Conservation (phyloP, 257 asterid species). For the Primulina tabacum region DNA sequence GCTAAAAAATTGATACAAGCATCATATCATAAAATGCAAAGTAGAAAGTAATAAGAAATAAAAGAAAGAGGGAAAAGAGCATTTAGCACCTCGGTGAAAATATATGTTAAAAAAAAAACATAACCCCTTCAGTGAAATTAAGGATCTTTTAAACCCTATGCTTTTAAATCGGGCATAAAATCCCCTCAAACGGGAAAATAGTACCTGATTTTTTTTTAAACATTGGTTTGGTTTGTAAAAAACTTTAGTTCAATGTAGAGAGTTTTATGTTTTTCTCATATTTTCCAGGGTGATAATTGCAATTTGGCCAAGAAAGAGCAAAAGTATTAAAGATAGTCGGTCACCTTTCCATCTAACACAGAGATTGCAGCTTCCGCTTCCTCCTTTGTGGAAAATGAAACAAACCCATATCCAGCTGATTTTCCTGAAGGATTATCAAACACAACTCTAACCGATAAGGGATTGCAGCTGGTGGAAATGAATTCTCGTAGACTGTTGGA, state of each 20-base stretch:
- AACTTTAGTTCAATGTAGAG: too few species aligned
- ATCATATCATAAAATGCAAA: conserved; percentile 3
- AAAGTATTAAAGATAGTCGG: not conserved
- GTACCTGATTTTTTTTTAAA: too few species aligned
- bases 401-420: conserved; percentile 87
- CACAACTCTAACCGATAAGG: conserved; percentile 65
- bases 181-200: too few species aligned
- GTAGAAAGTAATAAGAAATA: conserved; percentile 8
- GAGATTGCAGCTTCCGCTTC: conserved; percentile 79
- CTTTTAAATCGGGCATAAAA: too few species aligned
- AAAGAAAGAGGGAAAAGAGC: not conserved
- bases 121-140: too few species aligned
- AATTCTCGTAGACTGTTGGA: conserved; percentile 69
- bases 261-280: too few species aligned
- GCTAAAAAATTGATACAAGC: not conserved
- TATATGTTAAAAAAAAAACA: too few species aligned
- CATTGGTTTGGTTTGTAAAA: too few species aligned
- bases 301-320: too few species aligned
- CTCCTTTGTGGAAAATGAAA: conserved; percentile 74
- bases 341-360: conserved; percentile 69
- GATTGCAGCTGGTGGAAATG: conserved; percentile 54
- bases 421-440: conserved; percentile 66
- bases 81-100: too few species aligned
- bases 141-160: too few species aligned
- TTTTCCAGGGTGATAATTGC: too few species aligned